Evolutionary conservation across 2,329 filamentous ascomycete species (phyloP), one percentile per base, ranked within the genome.

Genomic region (Laburnicola sp.): DNA sequence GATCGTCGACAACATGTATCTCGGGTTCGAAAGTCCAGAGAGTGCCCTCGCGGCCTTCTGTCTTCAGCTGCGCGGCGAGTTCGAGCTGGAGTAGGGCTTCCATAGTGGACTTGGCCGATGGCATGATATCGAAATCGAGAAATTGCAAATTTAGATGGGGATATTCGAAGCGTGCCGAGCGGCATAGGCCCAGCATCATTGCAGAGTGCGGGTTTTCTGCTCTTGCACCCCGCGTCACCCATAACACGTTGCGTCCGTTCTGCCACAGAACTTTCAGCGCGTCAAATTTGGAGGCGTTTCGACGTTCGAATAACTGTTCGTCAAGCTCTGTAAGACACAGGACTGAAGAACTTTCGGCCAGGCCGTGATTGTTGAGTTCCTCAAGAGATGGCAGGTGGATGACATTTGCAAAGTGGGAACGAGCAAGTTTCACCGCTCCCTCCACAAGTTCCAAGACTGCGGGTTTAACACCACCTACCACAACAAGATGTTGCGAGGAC

Each of bases 21-120:
- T 53, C 50, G 2, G 50, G 40, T 31, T 53, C 50, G n/a, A 46
- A 22, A 50, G 57, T 36, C 55, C 54, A 26, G 5, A 53, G 36
- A 11, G 23, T 22, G 21, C 22, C 25, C 30, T 38, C 7, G 26
- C 16, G 6, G 23, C 27, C 42, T 44, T 48, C 43, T 30, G 28
- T 31, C 32, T 43, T 36, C 37, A 43, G 26, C 9, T 27, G n/a
- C 11, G 28, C 41, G 7, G 31, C 11, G 22, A 50, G 27, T 35
- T 54, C 37, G 11, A 51, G 39, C 4, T 25, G 50, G 23, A 53
- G 40, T 11, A 53, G 35, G 21, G 11, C 41, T 36, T 53, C 50
- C 22, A 27, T 25, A 42, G 35, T 49, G 6, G 26, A 31, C 16
- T 50, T 36, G 32, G 40, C 46, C 11, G 49, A 51, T 46, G 43